A percentile compares a stretch with the other conserved stretches of the same genome.
These are phyloP conservation scores for Delitschia confertaspora DNA, from an alignment of 495 filamentous ascomycete species.

Conservation along the genomic window DNA sequence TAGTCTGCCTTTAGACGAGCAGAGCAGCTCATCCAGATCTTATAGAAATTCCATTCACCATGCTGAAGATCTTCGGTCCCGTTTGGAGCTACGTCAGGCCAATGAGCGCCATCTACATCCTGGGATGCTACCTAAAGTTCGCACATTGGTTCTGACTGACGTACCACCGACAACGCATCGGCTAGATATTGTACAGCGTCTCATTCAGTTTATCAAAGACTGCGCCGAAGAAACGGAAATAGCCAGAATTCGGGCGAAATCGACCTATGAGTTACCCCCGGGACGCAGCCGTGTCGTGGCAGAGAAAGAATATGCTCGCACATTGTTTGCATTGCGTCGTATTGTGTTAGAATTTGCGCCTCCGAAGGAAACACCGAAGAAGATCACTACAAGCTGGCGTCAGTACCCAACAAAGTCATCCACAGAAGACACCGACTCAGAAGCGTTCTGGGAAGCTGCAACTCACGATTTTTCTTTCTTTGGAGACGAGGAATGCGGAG, in stretches of 20 bases:
- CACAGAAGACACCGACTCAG: constrained; percentile 53
- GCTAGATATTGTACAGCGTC: constrained; percentile 38
- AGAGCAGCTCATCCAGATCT: constrained; percentile 5
- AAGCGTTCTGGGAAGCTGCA: constrained; percentile 53
- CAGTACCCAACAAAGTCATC: constrained; percentile 42
- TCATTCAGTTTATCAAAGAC: constrained; percentile 50
- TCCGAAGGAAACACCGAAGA: constrained; percentile 23
- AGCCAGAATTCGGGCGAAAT: constrained; percentile 45
- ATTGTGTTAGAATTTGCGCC: constrained; percentile 52
- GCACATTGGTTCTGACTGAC: constrained; percentile 50
- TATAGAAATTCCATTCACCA: constrained; percentile 17
- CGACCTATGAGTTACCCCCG: constrained; percentile 44
- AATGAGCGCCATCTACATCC: constrained; percentile 40
- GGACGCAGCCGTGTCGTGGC: constrained; percentile 33
- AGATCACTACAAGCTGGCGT: constrained; percentile 35
- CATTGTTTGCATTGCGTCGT: constrained; percentile 47
- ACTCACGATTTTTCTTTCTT: constrained; percentile 58
- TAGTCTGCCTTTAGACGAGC: no score
- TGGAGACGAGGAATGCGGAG: constrained; percentile 50
- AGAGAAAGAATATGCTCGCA: constrained; percentile 38
- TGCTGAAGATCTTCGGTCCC: constrained; percentile 17
- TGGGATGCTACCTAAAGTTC: constrained; percentile 48
- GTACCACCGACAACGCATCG: constrained; percentile 46
- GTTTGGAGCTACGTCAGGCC: constrained; percentile 19
- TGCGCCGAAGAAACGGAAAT: constrained; percentile 52